Conservation (phyloP, 768 basidiomycete species). For the Dentipellis fragilis region DNA sequence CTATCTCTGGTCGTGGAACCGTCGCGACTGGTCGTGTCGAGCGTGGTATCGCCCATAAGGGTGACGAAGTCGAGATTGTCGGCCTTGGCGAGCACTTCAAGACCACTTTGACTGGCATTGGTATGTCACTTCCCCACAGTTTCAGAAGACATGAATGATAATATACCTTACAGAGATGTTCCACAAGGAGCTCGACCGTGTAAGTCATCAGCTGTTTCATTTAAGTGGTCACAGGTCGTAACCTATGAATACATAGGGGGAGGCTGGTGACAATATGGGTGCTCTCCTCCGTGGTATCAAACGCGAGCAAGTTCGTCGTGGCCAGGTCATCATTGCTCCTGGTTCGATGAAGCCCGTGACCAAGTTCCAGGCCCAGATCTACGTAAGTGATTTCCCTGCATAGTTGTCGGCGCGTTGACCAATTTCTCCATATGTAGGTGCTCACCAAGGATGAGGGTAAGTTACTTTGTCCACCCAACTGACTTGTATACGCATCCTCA, state of each 20-base stretch:
- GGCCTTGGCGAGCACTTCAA: slow-evolving; percentile 76
- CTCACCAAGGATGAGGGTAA: slow-evolving; percentile 79
- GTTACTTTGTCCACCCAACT: background rate
- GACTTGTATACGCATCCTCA: background rate
- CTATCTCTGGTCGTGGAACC: slow-evolving; percentile 96
- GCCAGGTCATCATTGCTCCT: slow-evolving; percentile 83
- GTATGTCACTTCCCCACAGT: slow-evolving; percentile 32
- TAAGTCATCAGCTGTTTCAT: slow-evolving; percentile 20
- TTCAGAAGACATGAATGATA: background rate
- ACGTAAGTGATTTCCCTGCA: slow-evolving; percentile 35
- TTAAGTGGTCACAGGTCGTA: background rate
- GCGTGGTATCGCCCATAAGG: slow-evolving; percentile 85
- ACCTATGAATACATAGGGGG: slow-evolving; percentile 41
- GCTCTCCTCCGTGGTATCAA: slow-evolving; percentile 93
- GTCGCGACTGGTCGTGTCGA: slow-evolving; percentile 95
- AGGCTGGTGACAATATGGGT: slow-evolving; percentile 99
- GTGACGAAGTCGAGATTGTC: slow-evolving; percentile 87
- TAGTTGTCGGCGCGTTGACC: background rate
- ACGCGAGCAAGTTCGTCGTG: slow-evolving; percentile 90
- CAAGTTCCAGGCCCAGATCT: slow-evolving; percentile 91
- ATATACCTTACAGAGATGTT: slow-evolving; percentile 72
- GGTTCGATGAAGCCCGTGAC: slow-evolving; percentile 90
- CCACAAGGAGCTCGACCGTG: slow-evolving; percentile 97
- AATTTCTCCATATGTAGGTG: slow-evolving; percentile 34
- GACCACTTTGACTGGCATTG: slow-evolving; percentile 93